Evolutionary conservation across 768 basidiomycete genomes (phyloP).

Genomic region (Dentipellis sp.): DNA sequence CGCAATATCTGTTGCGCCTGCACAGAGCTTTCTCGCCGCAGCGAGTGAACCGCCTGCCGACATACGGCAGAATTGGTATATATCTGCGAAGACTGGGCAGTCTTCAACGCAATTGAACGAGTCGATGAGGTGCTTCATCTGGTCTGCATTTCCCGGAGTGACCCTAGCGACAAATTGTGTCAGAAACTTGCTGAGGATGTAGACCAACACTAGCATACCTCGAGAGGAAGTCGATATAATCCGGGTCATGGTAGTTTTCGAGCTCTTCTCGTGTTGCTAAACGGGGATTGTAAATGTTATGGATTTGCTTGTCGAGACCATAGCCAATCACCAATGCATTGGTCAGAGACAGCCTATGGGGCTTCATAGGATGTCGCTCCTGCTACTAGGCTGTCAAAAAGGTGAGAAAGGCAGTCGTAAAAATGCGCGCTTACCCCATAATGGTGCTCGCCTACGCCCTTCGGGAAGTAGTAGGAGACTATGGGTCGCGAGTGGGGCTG

Average conservation of each 20-base stretch:
- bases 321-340: conserved; percentile 95
- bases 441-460: conserved; percentile 90
- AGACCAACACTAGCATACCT: conserved; percentile 39
- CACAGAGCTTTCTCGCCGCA: conserved; percentile 79
- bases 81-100: conserved; percentile 90
- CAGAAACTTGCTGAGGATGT: background rate
- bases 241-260: conserved; percentile 85
- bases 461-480: conserved; percentile 95
- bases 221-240: conserved; percentile 95
- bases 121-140: conserved; percentile 73
- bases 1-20: conserved; percentile 87
- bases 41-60: conserved; percentile 90
- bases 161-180: conserved; percentile 41
- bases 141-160: conserved; percentile 61
- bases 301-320: conserved; percentile 91
- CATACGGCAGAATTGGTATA: conserved; percentile 92
- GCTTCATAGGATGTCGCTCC: conserved; percentile 99
- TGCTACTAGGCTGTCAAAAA: conserved; percentile 22
- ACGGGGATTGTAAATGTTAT: conserved; percentile 83
- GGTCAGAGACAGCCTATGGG: conserved; percentile 90
- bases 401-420: background rate
- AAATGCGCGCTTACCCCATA: conserved; percentile 65
- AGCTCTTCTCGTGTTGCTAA: conserved; percentile 86
- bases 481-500: conserved; percentile 78
- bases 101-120: conserved; percentile 95